Conservation (phyloP, 176 grass and related monocot genomes). For the Thinopyrum elongatum region DNA sequence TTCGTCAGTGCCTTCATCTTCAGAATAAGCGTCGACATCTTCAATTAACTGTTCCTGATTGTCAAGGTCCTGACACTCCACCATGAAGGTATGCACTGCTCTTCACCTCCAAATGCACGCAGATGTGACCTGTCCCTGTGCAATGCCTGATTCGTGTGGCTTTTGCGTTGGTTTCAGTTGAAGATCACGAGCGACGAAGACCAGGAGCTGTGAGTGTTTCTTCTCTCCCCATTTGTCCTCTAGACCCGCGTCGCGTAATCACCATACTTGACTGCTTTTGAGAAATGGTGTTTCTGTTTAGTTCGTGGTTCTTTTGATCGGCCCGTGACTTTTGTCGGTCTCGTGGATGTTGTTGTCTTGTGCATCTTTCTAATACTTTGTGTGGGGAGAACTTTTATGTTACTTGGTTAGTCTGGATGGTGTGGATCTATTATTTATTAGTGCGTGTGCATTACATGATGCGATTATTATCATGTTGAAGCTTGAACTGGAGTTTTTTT, state of each 20-base stretch:
- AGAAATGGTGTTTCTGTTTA: too few relatives aligned
- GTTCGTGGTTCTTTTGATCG: not conserved
- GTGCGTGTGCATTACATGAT: not conserved
- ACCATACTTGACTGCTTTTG: not conserved
- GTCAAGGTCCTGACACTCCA: too few relatives aligned
- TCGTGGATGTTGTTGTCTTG: not conserved
- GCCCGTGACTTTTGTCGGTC: too few relatives aligned
- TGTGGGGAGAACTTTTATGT: not conserved
- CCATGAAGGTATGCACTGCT: conserved; percentile 49
- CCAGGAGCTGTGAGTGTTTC: conserved; percentile 83
- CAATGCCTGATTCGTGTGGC: not conserved
- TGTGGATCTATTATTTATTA: not conserved
- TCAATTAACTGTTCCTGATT: too few relatives aligned
- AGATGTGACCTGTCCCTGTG: not conserved
- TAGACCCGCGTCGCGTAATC: not conserved
- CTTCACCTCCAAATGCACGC: not conserved
- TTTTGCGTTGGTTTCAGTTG: conserved; percentile 48
- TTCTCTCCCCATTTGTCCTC: not conserved
- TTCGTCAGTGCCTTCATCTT: too few relatives aligned
- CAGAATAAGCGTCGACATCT: too few relatives aligned
- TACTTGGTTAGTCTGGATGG: not conserved
- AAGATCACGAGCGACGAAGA: conserved; percentile 90
- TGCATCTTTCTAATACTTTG: not conserved
- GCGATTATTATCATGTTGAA: not conserved
- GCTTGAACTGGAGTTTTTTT: not conserved